These are phyloP conservation scores for Nannochloris sp. DNA, from an alignment of 139 green algal species.

Conservation along the genomic window DNA sequence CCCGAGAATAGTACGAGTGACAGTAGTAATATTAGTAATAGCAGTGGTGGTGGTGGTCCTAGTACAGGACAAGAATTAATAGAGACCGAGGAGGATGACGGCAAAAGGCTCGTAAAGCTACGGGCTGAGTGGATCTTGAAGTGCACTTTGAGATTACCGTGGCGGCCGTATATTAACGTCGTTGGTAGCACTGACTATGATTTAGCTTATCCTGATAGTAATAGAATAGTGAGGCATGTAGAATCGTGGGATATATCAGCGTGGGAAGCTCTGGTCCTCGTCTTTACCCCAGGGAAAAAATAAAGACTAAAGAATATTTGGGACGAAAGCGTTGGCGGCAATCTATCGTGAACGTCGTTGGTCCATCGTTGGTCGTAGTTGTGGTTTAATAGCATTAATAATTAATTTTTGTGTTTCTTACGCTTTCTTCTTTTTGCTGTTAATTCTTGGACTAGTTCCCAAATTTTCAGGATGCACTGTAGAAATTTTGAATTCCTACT, in stretches of 20 bases:
- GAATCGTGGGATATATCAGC: slow-evolving; percentile 22
- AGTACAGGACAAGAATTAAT: neutral
- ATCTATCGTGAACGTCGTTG: too few species aligned
- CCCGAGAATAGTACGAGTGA: neutral
- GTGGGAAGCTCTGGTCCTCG: slow-evolving; percentile 12
- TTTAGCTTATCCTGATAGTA: neutral
- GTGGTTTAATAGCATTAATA: too few species aligned
- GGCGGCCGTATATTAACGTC: slow-evolving; percentile 43
- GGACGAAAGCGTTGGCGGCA: too few species aligned
- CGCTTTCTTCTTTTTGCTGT: too few species aligned
- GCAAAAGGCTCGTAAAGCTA: neutral
- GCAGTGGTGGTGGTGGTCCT: neutral
- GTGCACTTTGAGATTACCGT: slow-evolving; percentile 41
- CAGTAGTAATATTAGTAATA: neutral
- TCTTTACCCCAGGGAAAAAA: slow-evolving; percentile 1
- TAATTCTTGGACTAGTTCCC: too few species aligned
- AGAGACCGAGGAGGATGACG: neutral
- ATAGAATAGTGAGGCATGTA: slow-evolving; percentile 19
- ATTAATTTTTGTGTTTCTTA: too few species aligned
- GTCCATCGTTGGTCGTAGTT: too few species aligned
- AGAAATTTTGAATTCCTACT: too few species aligned
- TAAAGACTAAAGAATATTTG: too few species aligned
- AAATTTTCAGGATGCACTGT: too few species aligned
- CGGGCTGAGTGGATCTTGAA: slow-evolving; percentile 38
- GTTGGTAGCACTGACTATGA: slow-evolving; percentile 41